Base-by-base conservation (phyloP, 148 eudicot genomes). In the Tetragonia tetragonoides region DNA sequence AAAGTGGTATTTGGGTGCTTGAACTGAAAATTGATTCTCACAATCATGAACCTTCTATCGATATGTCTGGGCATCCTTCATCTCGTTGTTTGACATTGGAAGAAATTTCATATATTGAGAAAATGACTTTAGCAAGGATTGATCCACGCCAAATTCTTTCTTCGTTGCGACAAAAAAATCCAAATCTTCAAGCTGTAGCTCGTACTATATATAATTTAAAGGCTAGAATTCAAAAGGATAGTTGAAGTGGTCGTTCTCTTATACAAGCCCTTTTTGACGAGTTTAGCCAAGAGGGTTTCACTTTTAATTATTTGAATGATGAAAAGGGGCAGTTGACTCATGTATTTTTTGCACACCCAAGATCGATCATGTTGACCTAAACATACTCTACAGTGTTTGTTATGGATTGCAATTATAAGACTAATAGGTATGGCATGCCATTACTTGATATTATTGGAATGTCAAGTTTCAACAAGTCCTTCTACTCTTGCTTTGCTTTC, bases 341-440 rank as follows among this genome's bases (percentile, higher is more conserved):
- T 53, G 18, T 76, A 15, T 66, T 66, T 49, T 76, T 76, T 49
- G 47, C 47, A 44, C 47, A 44, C 47, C 47, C 47, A 44, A 44
- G 2, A 44, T 44, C 47, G 6, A 9, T 44, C 47, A 44, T 44
- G 34, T 44, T 44, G 47, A 9, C 47, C 47, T 1, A 44, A 44
- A 44, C 47, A 44, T 44, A 44, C 47, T 44, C 47, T 44, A 44
- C 7, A 51, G 49, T 77, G 1, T 67, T 68, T 56, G 67, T 77
- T 23, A 68, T 77, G 73, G 66, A 77, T 68, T 77, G 80, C 23
- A 77, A 67, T 12, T 68, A 68, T 21, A 77, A 56, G 67, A 68
- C 80, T 10, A 77, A 57, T 69, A 77, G 23, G 21, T 73, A 73
- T n/a, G 60, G 40, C 4, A 39, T 73, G 49, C 53, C 76, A 34